Evolutionary conservation across 805 yeast species (phyloP).

Genomic region (Candida krabiensis): DNA sequence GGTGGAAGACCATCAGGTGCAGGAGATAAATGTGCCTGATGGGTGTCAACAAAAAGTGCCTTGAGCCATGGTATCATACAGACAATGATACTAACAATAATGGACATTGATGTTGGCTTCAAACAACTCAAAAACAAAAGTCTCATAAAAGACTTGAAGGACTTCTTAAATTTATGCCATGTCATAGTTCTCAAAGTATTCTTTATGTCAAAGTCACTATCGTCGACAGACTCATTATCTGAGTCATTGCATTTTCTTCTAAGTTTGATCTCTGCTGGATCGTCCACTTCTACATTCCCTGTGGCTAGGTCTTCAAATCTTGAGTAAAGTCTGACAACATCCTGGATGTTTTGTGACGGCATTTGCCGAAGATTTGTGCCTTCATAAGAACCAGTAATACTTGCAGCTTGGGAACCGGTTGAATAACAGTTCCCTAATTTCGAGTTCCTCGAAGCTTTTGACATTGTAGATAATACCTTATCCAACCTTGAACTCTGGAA

Average conservation of each 20-base stretch:
- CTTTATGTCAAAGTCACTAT: conserved; percentile 2
- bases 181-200: conserved; percentile 4
- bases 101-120: conserved; percentile 71
- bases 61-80: conserved; percentile 88
- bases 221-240: neutral
- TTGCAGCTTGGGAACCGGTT: neutral
- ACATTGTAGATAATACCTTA: neutral
- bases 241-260: conserved; percentile 2
- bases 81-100: conserved; percentile 62
- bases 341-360: conserved; percentile 44
- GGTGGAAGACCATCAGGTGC: conserved; percentile 91
- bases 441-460: neutral
- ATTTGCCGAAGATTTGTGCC: conserved; percentile 28
- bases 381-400: conserved; percentile 6
- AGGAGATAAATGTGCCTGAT: conserved; percentile 49
- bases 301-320: conserved; percentile 38
- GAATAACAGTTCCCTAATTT: neutral
- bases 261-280: conserved; percentile 15
- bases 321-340: conserved; percentile 53
- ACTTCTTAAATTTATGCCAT: conserved; percentile 1
- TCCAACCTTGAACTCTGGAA: neutral
- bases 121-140: conserved; percentile 44
- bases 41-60: conserved; percentile 59
- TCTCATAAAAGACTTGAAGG: conserved; percentile 6
- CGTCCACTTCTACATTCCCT: conserved; percentile 17